A percentile compares a stretch with the other conserved stretches of the same genome.
phyloP scores from a whole-genome alignment of 495 filamentous ascomycete genomes.

The Hypomontagnella submonticulosa region DNA sequence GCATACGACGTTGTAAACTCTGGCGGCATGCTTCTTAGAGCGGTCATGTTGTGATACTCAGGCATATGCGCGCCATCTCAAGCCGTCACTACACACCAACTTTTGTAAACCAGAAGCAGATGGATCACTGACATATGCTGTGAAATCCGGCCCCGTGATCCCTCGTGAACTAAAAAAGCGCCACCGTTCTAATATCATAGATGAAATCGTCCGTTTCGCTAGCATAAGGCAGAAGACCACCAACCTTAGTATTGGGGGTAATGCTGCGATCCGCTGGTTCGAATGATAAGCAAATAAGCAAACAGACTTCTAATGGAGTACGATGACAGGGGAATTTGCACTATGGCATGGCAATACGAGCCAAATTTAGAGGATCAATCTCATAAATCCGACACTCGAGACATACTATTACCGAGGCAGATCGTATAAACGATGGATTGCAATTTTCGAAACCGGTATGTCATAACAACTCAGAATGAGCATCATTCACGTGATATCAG shows the following conservation, averaged over 20 bases:
- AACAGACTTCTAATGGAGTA: too few species aligned
- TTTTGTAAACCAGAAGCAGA: constrained; percentile 1
- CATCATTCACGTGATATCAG: constrained; percentile 45
- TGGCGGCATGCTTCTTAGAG: too few species aligned
- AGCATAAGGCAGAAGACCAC: constrained; percentile 6
- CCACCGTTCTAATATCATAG: background rate
- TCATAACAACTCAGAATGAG: constrained; percentile 36
- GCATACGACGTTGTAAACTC: too few species aligned
- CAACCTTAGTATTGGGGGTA: background rate
- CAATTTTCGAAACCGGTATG: constrained; percentile 6
- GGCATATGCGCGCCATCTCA: too few species aligned
- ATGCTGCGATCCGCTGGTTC: background rate
- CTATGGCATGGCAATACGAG: background rate
- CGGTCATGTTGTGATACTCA: too few species aligned
- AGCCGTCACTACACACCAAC: background rate
- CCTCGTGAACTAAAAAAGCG: background rate
- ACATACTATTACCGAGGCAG: too few species aligned
- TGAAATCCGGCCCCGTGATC: constrained; percentile 23
- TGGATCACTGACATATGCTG: constrained; percentile 26
- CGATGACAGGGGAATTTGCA: too few species aligned
- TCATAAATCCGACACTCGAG: too few species aligned
- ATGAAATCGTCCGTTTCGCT: background rate
- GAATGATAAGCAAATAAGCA: background rate
- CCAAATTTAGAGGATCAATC: too few species aligned
- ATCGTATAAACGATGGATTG: too few species aligned